Base-by-base conservation (phyloP, 2,329 filamentous ascomycete genomes). In the Penicillium sp. region DNA sequence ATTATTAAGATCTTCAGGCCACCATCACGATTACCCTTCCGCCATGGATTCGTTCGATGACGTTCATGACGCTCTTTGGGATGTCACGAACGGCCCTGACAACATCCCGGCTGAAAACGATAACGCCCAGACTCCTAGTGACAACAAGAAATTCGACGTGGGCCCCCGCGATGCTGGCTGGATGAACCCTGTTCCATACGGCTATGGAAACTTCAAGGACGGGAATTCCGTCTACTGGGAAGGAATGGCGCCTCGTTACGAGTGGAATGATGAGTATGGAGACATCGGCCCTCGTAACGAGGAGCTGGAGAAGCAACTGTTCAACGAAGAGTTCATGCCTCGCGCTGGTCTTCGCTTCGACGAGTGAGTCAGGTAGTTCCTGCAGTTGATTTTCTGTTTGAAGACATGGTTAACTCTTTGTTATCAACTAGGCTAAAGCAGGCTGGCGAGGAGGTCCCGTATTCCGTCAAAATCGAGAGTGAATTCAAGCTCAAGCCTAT, bases 201-300 rank as follows among this genome's bases (percentile, higher is more conserved):
- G 79, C 42, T 81, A 81, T 59, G 59, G 69, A 1, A 65, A 69
- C 55, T 78, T 75, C 63, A 71, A 62, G 19, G 58, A 56, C 19
- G 58, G 38, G 38, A 68, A 73, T 3, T 61, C 69, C n/a, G 71
- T 72, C 19, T 73, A 77, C 6, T 87, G 81, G 85, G 80, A 81
- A 55, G 80, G 80, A 40, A 84, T 85, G 57, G 88, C 87, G n/a
- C 78, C 73, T 0, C 82, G 90, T 46, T 98, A 98, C 69, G 86
- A 93, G 71, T 98, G 91, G 90, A 83, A 87, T 19, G 92, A 93
- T 11, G 92, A 96, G 2, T 91, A 84, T 67, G 95, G 94, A 2
- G 94, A 98, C 43, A 82, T 99, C 57, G 94, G 89, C 6, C 93
- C 93, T 0, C 81, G 81, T 53, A 84, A 88, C 56, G 80, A 84